Evolutionary conservation across 23 red algal species (phyloP).

Genomic region (Chondrus crispus): DNA sequence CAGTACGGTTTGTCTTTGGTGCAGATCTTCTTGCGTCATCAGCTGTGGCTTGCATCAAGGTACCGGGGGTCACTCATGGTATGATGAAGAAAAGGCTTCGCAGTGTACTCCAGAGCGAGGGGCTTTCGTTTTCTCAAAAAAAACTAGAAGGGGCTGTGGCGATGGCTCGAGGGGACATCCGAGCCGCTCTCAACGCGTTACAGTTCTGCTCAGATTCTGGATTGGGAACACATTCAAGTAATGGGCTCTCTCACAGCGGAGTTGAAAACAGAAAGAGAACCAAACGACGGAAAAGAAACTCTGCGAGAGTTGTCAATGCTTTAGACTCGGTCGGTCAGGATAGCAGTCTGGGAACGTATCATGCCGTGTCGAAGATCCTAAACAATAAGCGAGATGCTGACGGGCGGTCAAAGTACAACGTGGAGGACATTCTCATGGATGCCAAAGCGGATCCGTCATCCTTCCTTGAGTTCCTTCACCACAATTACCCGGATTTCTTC

Average conservation of each 20-base stretch:
- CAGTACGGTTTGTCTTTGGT: conserved; percentile 17
- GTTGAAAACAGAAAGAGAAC: neutral
- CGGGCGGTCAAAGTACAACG: conserved; percentile 29
- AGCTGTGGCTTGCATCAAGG: neutral
- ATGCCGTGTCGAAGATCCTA: conserved; percentile 53
- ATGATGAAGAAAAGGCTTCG: conserved; percentile 32
- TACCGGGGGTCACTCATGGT: conserved; percentile 23
- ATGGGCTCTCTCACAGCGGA: neutral
- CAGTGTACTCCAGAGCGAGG: neutral
- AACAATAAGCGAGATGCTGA: conserved; percentile 42
- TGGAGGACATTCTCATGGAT: conserved; percentile 49
- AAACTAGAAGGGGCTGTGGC: neutral
- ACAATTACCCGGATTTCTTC: conserved; percentile 67
- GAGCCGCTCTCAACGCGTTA: conserved; percentile 48
- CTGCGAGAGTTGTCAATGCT: neutral
- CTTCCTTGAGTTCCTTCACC: conserved; percentile 52
- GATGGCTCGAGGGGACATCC: conserved; percentile 41
- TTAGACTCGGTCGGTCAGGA: neutral
- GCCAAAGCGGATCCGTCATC: conserved; percentile 23
- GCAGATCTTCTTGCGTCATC: neutral
- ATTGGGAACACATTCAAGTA: neutral
- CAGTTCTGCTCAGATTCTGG: neutral
- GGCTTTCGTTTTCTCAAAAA: neutral
- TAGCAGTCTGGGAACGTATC: conserved; percentile 35
- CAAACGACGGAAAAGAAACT: neutral